phyloP scores from a whole-genome alignment of 1,139 yeast genomes.

The Protomyces inundatus region DNA sequence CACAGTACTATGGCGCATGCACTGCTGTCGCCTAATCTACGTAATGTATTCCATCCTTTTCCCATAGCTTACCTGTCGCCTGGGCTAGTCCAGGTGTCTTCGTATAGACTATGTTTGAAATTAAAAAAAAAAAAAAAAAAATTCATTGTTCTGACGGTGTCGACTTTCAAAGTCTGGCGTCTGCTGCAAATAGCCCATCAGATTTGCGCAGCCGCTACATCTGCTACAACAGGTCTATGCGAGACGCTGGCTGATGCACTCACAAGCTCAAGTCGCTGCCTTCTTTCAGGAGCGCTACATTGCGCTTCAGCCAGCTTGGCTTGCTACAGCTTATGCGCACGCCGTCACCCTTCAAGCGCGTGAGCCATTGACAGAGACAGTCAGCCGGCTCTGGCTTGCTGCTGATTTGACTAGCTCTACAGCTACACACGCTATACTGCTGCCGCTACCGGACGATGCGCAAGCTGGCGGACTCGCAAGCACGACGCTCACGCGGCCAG shows the following conservation, averaged over 20 bases:
- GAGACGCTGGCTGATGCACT: not conserved
- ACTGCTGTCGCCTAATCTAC: too few species aligned
- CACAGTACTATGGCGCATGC: too few species aligned
- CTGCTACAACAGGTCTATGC: too few species aligned
- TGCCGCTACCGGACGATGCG: not conserved
- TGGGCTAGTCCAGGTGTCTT: too few species aligned
- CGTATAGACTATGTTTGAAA: too few species aligned
- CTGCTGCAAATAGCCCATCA: too few species aligned
- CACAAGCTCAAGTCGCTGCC: conserved; percentile 1
- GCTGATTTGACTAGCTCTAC: not conserved
- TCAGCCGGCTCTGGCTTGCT: not conserved
- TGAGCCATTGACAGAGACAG: not conserved
- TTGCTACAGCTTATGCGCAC: not conserved
- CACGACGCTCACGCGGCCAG: not conserved
- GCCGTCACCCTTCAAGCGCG: not conserved
- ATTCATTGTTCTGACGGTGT: too few species aligned
- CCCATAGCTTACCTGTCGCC: too few species aligned
- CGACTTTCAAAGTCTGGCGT: too few species aligned
- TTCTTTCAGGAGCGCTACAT: not conserved
- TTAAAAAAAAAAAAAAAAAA: too few species aligned
- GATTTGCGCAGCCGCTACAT: too few species aligned
- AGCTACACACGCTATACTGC: not conserved
- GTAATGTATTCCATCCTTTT: too few species aligned
- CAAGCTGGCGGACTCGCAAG: not conserved
- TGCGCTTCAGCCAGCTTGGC: not conserved